phyloP scores from a whole-genome alignment of 345 rosid species.

The thale cress (Arabidopsis thaliana) region DNA sequence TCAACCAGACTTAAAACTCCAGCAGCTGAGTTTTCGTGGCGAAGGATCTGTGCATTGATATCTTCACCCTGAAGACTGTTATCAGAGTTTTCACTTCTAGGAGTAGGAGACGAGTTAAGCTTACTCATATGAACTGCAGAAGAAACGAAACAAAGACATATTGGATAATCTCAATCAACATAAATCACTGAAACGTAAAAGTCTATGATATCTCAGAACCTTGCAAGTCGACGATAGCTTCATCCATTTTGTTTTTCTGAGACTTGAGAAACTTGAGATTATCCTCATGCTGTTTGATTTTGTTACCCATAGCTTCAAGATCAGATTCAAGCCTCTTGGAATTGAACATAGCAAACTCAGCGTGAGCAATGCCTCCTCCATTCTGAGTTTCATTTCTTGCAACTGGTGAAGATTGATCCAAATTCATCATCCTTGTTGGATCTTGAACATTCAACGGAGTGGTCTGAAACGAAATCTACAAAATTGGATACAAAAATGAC shows the following conservation, averaged over 20 bases:
- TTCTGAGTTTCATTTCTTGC: slow-evolving; percentile 47
- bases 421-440: slow-evolving; percentile 45
- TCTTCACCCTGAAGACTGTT: slow-evolving; percentile 59
- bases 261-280: slow-evolving; percentile 55
- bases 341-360: slow-evolving; percentile 46
- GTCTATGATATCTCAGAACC: slow-evolving; percentile 44
- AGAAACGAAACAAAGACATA: slow-evolving; percentile 8
- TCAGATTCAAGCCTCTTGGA: slow-evolving; percentile 78
- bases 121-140: slow-evolving; percentile 67
- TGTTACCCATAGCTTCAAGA: slow-evolving; percentile 58
- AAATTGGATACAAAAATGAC: slow-evolving; percentile 3
- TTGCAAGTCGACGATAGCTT: slow-evolving; percentile 64
- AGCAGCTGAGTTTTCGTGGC: slow-evolving; percentile 71
- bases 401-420: slow-evolving; percentile 47
- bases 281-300: slow-evolving; percentile 73
- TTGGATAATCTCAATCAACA: neutral
- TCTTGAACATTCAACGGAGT: slow-evolving; percentile 40
- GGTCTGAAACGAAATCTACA: slow-evolving; percentile 47
- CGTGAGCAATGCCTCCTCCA: slow-evolving; percentile 53
- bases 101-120: slow-evolving; percentile 49
- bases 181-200: neutral
- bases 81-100: slow-evolving; percentile 40
- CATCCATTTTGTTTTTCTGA: slow-evolving; percentile 65
- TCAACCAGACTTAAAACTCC: slow-evolving; percentile 66
- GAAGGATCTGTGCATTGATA: slow-evolving; percentile 60